These are phyloP conservation scores for Blastocystis sp. DNA, from an alignment of 352 stramenopile species.

Conservation along the genomic window DNA sequence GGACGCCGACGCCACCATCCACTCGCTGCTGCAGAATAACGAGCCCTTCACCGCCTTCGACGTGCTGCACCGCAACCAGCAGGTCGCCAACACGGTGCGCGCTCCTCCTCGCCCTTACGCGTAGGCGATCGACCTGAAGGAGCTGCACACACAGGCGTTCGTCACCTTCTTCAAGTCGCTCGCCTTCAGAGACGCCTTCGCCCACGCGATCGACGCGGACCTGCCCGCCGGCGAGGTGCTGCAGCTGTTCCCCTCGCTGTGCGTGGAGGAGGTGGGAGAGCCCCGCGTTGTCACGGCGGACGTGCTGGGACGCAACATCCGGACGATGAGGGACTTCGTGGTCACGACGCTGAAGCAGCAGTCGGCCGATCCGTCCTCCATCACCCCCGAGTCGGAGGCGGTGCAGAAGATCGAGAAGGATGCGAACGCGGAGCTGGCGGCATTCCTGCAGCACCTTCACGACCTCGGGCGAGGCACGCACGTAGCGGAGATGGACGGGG, in stretches of 20 bases:
- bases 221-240: constrained; percentile 22
- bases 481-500: background rate
- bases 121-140: constrained; percentile 1
- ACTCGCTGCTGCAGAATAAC: background rate
- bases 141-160: constrained; percentile 42
- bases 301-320: constrained; percentile 45
- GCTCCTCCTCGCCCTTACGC: background rate
- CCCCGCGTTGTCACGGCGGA: background rate
- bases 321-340: constrained; percentile 24
- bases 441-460: constrained; percentile 11
- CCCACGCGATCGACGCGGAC: background rate
- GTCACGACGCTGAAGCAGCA: constrained; percentile 51
- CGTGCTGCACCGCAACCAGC: constrained; percentile 25
- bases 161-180: background rate
- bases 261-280: background rate
- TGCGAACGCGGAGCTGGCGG: background rate
- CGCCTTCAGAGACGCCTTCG: constrained; percentile 8
- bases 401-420: background rate
- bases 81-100: background rate
- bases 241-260: constrained; percentile 38
- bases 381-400: background rate
- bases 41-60: constrained; percentile 19
- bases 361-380: constrained; percentile 17
- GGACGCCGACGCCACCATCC: constrained; percentile 20
- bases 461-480: background rate